Percentiles rank a stretch among this genome's conserved stretches.
These are phyloP conservation scores for Antrodiella citrinella DNA, from an alignment of 768 basidiomycete species.

Conservation along the genomic window DNA sequence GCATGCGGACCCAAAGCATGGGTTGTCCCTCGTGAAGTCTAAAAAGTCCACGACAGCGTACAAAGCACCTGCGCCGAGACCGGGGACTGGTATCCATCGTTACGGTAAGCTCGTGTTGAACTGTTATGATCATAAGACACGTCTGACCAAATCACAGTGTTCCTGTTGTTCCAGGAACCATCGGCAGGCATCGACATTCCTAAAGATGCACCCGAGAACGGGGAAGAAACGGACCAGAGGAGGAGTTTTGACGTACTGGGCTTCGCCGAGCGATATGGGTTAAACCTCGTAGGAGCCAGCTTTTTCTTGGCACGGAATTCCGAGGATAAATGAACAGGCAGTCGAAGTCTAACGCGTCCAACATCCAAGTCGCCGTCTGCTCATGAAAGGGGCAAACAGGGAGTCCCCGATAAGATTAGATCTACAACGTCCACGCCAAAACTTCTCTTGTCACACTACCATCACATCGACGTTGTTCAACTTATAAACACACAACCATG, in stretches of 20 bases:
- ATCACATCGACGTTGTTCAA: too few relatives aligned
- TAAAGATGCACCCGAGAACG: slow-evolving; percentile 35
- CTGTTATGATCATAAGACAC: neutral
- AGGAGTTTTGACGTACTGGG: slow-evolving; percentile 45
- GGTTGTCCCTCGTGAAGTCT: slow-evolving; percentile 24
- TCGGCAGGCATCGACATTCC: slow-evolving; percentile 32
- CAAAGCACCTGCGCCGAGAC: slow-evolving; percentile 45
- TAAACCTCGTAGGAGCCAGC: slow-evolving; percentile 53
- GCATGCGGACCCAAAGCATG: neutral
- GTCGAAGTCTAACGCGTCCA: too few relatives aligned
- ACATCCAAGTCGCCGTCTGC: too few relatives aligned
- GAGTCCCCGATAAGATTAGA: too few relatives aligned
- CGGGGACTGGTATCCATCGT: slow-evolving; percentile 46
- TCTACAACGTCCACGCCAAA: too few relatives aligned
- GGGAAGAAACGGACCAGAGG: slow-evolving; percentile 34
- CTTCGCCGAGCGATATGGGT: slow-evolving; percentile 42
- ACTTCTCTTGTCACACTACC: too few relatives aligned
- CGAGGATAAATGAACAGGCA: neutral
- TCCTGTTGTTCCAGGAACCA: slow-evolving; percentile 58
- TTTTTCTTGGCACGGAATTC: slow-evolving; percentile 28
- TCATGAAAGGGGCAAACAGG: too few relatives aligned
- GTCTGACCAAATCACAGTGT: slow-evolving; percentile 29
- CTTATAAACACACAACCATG: too few relatives aligned
- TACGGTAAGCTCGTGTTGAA: slow-evolving; percentile 40
- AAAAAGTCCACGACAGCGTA: slow-evolving; percentile 46